A percentile compares a stretch with the other conserved stretches of the same genome.
Conservation (phyloP, 176 grass and related monocot species). For the Melocanna baccifera region DNA sequence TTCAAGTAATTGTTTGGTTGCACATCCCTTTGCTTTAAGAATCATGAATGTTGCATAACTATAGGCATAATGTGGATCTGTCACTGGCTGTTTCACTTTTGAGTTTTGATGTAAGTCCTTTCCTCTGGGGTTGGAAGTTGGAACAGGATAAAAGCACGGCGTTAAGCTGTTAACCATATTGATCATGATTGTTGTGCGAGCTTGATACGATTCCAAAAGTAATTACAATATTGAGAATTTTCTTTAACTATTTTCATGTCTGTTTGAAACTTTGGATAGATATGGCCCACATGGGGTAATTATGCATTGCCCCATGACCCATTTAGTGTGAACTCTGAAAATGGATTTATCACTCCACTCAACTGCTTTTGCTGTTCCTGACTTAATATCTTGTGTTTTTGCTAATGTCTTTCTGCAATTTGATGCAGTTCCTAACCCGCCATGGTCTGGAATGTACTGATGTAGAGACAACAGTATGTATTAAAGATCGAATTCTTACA, state of each 20-base stretch:
- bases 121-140: background rate
- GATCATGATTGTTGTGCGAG: background rate
- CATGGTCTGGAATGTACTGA: conserved; percentile 72
- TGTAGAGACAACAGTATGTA: conserved; percentile 58
- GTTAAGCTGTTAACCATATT: background rate
- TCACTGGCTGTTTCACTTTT: background rate
- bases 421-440: conserved; percentile 66
- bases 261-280: background rate
- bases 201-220: background rate
- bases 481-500: conserved; percentile 93
- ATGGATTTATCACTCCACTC: background rate
- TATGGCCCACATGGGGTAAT: background rate
- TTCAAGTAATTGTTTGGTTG: conserved; percentile 2
- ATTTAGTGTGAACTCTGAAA: background rate
- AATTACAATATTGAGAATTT: background rate
- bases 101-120: background rate
- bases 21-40: background rate
- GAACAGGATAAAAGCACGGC: background rate
- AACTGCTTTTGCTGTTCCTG: conserved; percentile 20
- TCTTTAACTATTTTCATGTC: background rate
- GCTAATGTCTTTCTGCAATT: background rate
- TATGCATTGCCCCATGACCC: background rate
- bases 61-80: background rate
- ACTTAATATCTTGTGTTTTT: background rate
- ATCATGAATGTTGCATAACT: background rate